Percentiles rank a stretch among this genome's conserved stretches.
These are phyloP conservation scores for Nymphaea colorata DNA, from an alignment of 164 flowering plant genomes.

Conservation along the genomic window DNA sequence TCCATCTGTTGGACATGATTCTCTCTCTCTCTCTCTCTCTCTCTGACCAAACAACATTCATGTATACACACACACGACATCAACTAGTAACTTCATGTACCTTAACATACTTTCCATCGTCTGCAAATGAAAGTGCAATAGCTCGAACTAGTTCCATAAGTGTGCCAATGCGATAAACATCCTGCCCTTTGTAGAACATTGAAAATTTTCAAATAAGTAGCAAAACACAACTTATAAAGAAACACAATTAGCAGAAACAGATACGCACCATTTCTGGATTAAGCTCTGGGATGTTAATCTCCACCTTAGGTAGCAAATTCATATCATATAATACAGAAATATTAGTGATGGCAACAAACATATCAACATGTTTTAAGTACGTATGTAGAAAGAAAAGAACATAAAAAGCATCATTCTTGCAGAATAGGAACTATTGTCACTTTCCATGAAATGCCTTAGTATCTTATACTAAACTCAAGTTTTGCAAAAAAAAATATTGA, in stretches of 20 bases:
- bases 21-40: no score
- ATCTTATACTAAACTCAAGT: no score
- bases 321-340: no score
- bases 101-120: slow-evolving; percentile 94
- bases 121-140: slow-evolving; percentile 88
- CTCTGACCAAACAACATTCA: not conserved
- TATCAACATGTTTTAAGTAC: no score
- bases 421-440: no score
- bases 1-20: no score
- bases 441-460: no score
- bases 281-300: slow-evolving; percentile 82
- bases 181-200: slow-evolving; percentile 41
- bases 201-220: not conserved
- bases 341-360: no score
- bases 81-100: slow-evolving; percentile 19
- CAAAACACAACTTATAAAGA: not conserved
- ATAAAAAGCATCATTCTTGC: no score
- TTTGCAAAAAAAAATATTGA: no score
- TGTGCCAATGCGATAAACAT: slow-evolving; percentile 97
- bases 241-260: slow-evolving; percentile 2
- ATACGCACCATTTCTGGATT: slow-evolving; percentile 77
- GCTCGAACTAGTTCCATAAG: slow-evolving; percentile 81
- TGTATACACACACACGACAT: not conserved
- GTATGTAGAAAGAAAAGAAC: no score
- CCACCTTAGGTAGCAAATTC: slow-evolving; percentile 41